A percentile compares a stretch with the other conserved stretches of the same genome.
phyloP scores from a whole-genome alignment of 2,329 filamentous ascomycete species.

The Gyromitra esculenta region DNA sequence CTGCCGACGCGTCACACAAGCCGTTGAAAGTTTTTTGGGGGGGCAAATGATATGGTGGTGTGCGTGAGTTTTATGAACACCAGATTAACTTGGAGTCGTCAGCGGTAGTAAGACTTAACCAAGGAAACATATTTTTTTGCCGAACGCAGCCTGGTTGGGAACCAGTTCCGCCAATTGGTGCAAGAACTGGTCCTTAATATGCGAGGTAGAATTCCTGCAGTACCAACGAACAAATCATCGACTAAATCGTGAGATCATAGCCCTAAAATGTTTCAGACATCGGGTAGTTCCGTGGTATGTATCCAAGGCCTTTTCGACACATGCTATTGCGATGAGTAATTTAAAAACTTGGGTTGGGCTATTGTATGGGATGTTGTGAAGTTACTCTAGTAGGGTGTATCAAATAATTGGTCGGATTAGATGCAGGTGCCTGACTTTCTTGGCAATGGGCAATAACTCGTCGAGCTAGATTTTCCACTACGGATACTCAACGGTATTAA shows the following conservation, averaged over 20 bases:
- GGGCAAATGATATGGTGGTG: background rate
- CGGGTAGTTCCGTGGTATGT: background rate
- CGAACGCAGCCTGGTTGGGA: background rate
- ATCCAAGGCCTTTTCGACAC: constrained; percentile 7
- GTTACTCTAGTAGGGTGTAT: background rate
- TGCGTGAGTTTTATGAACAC: background rate
- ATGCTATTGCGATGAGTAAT: constrained; percentile 2
- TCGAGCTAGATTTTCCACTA: background rate
- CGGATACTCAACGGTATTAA: background rate
- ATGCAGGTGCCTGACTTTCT: background rate
- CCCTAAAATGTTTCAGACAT: constrained; percentile 6
- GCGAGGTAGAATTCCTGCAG: background rate
- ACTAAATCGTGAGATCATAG: background rate
- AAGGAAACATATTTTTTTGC: background rate
- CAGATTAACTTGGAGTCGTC: background rate
- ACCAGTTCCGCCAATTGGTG: background rate
- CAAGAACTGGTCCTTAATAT: background rate
- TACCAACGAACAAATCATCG: background rate
- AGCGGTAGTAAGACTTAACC: background rate
- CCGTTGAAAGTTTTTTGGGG: background rate
- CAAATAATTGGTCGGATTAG: background rate
- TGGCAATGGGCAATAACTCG: background rate
- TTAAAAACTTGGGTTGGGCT: background rate
- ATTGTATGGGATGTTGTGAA: background rate
- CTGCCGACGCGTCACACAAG: background rate